Evolutionary conservation across 371 early-diverging fungal genomes (phyloP), one percentile per base, ranked within the genome.

Genomic region (Mycotypha africana): DNA sequence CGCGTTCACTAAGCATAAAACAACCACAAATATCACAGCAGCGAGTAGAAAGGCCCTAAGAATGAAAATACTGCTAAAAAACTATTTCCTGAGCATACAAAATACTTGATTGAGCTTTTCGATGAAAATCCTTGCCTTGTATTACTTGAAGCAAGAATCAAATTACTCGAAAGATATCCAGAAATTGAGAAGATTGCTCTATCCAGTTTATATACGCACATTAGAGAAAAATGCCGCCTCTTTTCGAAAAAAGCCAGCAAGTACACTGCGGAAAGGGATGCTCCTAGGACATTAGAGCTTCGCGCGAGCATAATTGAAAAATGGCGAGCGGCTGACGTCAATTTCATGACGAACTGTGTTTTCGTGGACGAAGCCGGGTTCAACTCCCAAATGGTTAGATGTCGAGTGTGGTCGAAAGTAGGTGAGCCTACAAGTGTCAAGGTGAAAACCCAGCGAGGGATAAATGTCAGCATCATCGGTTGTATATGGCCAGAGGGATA

Each of bases 351-450:
- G 14, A 26, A 26, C 12, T 45, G 21, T 45, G 20, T 35, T 17
- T 32, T 39, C 37, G 21, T 49, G 14, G 28, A 49, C 20, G 43
- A 49, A 12, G 43, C 50, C 11, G 50, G 50, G 16, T 49, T 49
- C 21, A 34, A 49, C 21, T 36, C 42, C 12, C 50, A 43, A 43
- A 12, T 49, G 17, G 38, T 43, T 30, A 49, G 50, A 49, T 21
- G 49, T 20, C 21, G 51, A 17, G 56, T 74, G n/a, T 48, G 41
- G 48, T 51, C 45, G 16, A 51, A 44, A 20, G 22, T 22, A 24
- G 51, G 36, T 15, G 41, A 51, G 25, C 35, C 45, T 40, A 45
- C 41, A 32, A 34, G 39, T 45, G 41, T 51, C 23, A 45, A 51
- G 31, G 45, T 40, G 22, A 40, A 45, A 14, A 51, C 34, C 1